These are phyloP conservation scores for Phytophthora uliginosa DNA, from an alignment of 352 stramenopile species.

Conservation along the genomic window DNA sequence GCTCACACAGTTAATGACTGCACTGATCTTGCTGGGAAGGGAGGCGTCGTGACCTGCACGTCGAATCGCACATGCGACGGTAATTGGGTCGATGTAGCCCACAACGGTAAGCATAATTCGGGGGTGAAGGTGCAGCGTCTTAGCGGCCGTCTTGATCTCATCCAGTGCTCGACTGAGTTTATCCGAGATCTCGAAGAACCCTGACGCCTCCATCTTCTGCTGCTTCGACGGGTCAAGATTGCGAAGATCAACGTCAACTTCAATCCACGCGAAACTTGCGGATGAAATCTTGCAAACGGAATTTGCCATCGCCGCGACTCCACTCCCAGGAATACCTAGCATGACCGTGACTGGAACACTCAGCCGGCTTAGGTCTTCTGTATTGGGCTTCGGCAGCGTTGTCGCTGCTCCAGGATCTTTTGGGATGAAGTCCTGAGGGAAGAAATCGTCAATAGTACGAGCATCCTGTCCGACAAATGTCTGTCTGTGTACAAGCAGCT, in stretches of 20 bases:
- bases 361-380: slow-evolving; percentile 36
- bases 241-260: slow-evolving; percentile 51
- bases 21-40: slow-evolving; percentile 52
- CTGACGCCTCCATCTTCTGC: slow-evolving; percentile 37
- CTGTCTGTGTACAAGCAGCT: slow-evolving; percentile 30
- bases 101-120: slow-evolving; percentile 63
- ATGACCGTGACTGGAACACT: slow-evolving; percentile 67
- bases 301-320: slow-evolving; percentile 38
- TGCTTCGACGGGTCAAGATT: slow-evolving; percentile 30
- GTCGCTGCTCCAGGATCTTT: slow-evolving; percentile 54
- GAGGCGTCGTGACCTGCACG: slow-evolving; percentile 9
- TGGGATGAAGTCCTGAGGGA: slow-evolving; percentile 69
- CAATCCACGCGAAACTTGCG: slow-evolving; percentile 51
- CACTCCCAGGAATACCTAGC: slow-evolving; percentile 77
- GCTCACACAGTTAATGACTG: slow-evolving; percentile 61
- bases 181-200: slow-evolving; percentile 31
- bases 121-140: slow-evolving; percentile 37
- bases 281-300: slow-evolving; percentile 65
- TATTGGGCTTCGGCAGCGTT: slow-evolving; percentile 49
- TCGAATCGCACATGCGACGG: slow-evolving; percentile 55
- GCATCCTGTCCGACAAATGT: slow-evolving; percentile 27
- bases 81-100: slow-evolving; percentile 71
- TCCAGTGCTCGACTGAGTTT: slow-evolving; percentile 32
- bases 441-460: slow-evolving; percentile 41
- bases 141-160: slow-evolving; percentile 22